Conservation (phyloP, 2,329 filamentous ascomycete species). For the Fusarium coffeatum region DNA sequence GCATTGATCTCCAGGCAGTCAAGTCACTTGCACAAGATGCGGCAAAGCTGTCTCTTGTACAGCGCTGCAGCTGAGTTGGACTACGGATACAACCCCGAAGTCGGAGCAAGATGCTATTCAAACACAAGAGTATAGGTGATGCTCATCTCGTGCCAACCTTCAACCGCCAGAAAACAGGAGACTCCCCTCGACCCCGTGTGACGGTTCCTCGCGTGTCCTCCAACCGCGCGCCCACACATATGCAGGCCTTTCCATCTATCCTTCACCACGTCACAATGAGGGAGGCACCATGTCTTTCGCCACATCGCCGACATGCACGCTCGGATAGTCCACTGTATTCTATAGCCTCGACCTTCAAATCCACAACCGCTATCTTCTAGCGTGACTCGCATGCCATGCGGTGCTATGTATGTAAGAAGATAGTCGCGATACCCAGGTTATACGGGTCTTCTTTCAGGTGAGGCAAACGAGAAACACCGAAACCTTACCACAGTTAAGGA, state of each 20-base stretch:
- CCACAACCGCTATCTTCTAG: constrained; percentile 22
- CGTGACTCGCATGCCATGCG: constrained; percentile 38
- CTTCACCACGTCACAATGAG: constrained; percentile 46
- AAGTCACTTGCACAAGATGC: neutral
- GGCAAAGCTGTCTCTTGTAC: constrained; percentile 20
- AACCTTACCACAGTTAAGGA: constrained; percentile 14
- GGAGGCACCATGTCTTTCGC: constrained; percentile 37
- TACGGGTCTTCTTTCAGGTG: constrained; percentile 24
- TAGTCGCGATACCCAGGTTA: constrained; percentile 7
- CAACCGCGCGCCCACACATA: constrained; percentile 8
- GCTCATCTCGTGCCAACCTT: constrained; percentile 29
- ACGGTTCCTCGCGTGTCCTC: constrained; percentile 22
- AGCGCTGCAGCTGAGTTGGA: constrained; percentile 25
- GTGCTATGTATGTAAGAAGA: constrained; percentile 19
- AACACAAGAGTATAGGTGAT: constrained; percentile 23
- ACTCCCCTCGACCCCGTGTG: constrained; percentile 18
- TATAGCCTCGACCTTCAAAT: constrained; percentile 4
- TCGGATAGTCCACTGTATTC: constrained; percentile 16
- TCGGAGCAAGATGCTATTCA: constrained; percentile 14
- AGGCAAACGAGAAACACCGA: constrained; percentile 9
- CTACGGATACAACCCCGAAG: constrained; percentile 26
- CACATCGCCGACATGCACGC: constrained; percentile 26
- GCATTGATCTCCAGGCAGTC: constrained; percentile 5
- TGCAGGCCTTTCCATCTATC: constrained; percentile 20
- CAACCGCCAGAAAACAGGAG: neutral